These are phyloP conservation scores for Trichophyton mentagrophytes DNA, from an alignment of 2,329 filamentous ascomycete genomes.

Conservation along the genomic window DNA sequence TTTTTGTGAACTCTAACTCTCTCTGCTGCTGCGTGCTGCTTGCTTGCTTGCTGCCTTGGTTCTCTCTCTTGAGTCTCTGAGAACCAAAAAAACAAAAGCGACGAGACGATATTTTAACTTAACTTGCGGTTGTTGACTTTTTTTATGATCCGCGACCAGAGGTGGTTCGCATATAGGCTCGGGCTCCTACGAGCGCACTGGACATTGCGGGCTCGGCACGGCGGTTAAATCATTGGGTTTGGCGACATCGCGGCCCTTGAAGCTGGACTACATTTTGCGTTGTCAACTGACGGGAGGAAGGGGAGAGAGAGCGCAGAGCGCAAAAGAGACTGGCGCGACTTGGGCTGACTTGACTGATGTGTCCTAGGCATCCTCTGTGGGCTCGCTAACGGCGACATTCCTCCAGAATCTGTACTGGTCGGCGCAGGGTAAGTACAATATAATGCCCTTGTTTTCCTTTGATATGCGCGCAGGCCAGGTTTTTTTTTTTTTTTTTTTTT, in stretches of 20 bases:
- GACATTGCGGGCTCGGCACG: conserved; percentile 60
- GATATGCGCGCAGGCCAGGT: background rate
- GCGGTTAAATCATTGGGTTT: conserved; percentile 55
- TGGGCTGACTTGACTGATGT: background rate
- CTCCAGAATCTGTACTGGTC: conserved; percentile 48
- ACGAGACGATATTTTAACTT: background rate
- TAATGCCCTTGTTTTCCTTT: background rate
- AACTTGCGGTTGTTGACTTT: background rate
- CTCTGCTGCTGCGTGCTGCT: no score
- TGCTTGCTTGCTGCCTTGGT: no score
- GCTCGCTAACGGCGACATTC: conserved; percentile 57
- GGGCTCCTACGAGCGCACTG: conserved; percentile 42
- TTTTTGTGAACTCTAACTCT: background rate
- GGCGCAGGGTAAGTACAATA: conserved; percentile 36
- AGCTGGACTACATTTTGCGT: conserved; percentile 61
- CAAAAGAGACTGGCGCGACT: background rate
- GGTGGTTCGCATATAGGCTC: conserved; percentile 43
- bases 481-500: no score
- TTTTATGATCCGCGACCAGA: conserved; percentile 23
- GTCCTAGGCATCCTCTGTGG: conserved; percentile 62
- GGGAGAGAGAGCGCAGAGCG: no score
- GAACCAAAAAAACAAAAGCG: no score
- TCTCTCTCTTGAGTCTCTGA: no score
- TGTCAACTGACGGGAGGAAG: background rate
- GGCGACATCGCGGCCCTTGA: conserved; percentile 40